phyloP scores from a whole-genome alignment of 2,329 filamentous ascomycete species.

The Aspergillus clavatus region DNA sequence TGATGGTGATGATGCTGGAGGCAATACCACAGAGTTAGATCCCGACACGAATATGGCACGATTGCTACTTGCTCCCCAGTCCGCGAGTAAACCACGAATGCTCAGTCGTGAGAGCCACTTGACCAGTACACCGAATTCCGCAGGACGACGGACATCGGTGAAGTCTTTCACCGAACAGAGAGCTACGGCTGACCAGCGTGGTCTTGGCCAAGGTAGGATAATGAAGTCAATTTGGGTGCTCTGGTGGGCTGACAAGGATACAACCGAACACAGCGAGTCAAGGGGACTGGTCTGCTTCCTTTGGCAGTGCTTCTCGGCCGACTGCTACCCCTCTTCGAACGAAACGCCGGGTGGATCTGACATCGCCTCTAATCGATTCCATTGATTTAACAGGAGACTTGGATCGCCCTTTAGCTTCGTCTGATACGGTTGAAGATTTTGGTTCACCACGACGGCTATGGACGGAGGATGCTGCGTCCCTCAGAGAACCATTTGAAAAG shows the following conservation, averaged over 20 bases:
- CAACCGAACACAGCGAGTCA: slow-evolving; percentile 11
- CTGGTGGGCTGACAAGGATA: slow-evolving; percentile 7
- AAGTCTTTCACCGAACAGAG: slow-evolving; percentile 8
- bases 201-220: slow-evolving; percentile 23
- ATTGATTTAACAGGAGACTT: slow-evolving; percentile 43
- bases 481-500: slow-evolving; percentile 32
- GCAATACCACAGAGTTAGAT: slow-evolving; percentile 17
- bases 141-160: slow-evolving; percentile 14
- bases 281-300: slow-evolving; percentile 16
- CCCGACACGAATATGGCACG: slow-evolving; percentile 40
- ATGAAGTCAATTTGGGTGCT: neutral
- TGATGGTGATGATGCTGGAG: slow-evolving; percentile 18
- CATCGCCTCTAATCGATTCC: slow-evolving; percentile 34
- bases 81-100: slow-evolving; percentile 38
- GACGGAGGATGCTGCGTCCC: slow-evolving; percentile 41
- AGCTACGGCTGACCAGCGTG: slow-evolving; percentile 4
- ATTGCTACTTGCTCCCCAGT: slow-evolving; percentile 39
- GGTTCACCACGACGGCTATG: slow-evolving; percentile 40
- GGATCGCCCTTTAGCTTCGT: slow-evolving; percentile 33
- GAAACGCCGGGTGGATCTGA: slow-evolving; percentile 13
- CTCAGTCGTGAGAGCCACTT: slow-evolving; percentile 27
- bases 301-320: slow-evolving; percentile 9
- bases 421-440: slow-evolving; percentile 37
- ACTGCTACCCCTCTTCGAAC: slow-evolving; percentile 20
- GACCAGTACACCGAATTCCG: slow-evolving; percentile 16